Evolutionary conservation across 345 rosid species (phyloP).

Genomic region (Streptanthus diversifolius): DNA sequence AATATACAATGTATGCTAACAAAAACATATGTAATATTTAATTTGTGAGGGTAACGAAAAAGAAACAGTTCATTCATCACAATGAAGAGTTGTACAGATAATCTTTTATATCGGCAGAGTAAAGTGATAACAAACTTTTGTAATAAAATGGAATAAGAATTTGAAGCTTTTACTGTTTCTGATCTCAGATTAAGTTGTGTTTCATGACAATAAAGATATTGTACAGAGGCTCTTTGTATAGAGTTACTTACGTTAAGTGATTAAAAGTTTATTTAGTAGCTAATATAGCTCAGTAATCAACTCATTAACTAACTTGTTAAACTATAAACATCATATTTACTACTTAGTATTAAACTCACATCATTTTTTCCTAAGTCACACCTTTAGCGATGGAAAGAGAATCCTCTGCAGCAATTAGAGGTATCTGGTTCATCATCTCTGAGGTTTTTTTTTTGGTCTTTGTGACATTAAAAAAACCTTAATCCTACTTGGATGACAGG

Average conservation of each 20-base stretch:
- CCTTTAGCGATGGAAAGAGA: no score
- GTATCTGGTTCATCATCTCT: no score
- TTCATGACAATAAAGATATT: background rate
- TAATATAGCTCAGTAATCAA: background rate
- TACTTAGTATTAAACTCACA: no score
- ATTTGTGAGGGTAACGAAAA: background rate
- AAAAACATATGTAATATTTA: background rate
- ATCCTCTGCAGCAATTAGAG: no score
- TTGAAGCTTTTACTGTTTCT: background rate
- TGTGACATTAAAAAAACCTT: background rate
- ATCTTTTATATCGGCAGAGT: background rate
- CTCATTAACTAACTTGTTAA: background rate
- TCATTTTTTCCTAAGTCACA: no score
- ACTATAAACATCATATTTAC: background rate
- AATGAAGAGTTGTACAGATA: background rate
- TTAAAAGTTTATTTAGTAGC: background rate
- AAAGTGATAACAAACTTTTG: background rate
- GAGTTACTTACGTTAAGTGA: background rate
- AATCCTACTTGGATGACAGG: slow-evolving; percentile 20
- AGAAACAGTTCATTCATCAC: background rate
- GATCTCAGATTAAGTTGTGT: no score
- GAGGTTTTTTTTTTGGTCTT: background rate
- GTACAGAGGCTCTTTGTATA: background rate
- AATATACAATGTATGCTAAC: background rate
- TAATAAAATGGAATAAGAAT: background rate